phyloP scores from a whole-genome alignment of 106 monocot genomes.

The Dendrobium catenatum region DNA sequence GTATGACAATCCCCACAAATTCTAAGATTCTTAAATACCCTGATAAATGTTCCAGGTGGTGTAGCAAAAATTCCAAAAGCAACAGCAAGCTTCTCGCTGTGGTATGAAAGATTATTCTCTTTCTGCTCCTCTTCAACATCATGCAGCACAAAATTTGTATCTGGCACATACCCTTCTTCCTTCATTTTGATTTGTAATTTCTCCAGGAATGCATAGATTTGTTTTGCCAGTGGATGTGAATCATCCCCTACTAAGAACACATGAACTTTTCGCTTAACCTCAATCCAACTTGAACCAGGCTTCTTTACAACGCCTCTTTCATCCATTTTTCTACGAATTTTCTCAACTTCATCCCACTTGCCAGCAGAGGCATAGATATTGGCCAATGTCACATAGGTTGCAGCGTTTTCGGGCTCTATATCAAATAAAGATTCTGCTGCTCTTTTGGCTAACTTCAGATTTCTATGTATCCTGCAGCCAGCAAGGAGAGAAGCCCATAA shows the following conservation, averaged over 20 bases:
- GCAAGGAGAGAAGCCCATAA: conserved; percentile 27
- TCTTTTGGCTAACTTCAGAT: conserved; percentile 8
- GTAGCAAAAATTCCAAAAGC: conserved; percentile 21
- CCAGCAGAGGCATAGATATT: conserved; percentile 21
- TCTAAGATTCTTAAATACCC: conserved; percentile 21
- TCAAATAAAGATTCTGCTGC: conserved; percentile 21
- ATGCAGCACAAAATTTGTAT: conserved; percentile 20
- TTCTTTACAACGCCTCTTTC: conserved; percentile 17
- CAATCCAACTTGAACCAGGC: conserved; percentile 27
- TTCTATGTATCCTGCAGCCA: conserved; percentile 21
- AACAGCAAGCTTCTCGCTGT: conserved; percentile 26
- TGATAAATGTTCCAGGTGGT: conserved; percentile 9
- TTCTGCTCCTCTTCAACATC: conserved; percentile 32
- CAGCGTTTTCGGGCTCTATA: conserved; percentile 23
- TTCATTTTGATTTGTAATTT: conserved; percentile 19
- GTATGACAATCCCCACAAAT: conserved; percentile 26
- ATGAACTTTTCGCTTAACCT: conserved; percentile 16
- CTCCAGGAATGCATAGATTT: conserved; percentile 8
- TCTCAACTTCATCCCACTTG: conserved; percentile 10
- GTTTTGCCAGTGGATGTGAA: conserved; percentile 7
- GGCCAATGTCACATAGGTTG: conserved; percentile 22
- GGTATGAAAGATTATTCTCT: conserved; percentile 18
- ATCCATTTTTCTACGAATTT: conserved; percentile 13
- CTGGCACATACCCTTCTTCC: conserved; percentile 18
- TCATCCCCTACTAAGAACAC: conserved; percentile 22